Evolutionary conservation across 768 basidiomycete species (phyloP), one percentile per base, ranked within the genome.

Genomic region (Boletus rubropictus): DNA sequence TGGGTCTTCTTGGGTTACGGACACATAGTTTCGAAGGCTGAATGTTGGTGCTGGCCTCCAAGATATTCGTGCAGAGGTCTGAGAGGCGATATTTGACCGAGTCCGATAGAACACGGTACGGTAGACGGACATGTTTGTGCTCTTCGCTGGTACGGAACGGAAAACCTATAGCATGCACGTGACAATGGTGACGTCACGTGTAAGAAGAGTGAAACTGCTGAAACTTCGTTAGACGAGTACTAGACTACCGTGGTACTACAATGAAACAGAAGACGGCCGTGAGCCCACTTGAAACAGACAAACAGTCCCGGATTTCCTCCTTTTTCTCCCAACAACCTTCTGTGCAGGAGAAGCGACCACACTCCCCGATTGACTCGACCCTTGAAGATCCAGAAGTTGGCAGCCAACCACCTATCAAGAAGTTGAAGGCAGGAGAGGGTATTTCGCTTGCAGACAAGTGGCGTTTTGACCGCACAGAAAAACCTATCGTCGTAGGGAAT

Each of bases 281-380:
- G 20, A 20, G 8, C 1, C 27, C 15, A n/a, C 31, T 47, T 34
- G 48, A 24, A 15, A 17, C 54, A 42, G 46, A 42, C 17, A 50
- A 56, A 17, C 75, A 76, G 42, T 52, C 68, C 0, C 64, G 60
- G 3, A 72, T 77, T 12, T 77, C 76, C 2, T 59, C 64, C 0
- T 77, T 70, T 58, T 77, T 77, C 54, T 39, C 56, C 24, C 52
- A 55, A 18, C 50, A 58, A 25, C 25, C 55, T 39, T 44, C 54
- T 21, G 35, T 18, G 12, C 39, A 50, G 25, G 59, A 62, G 49
- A 73, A 71, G 48, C 64, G 73, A 28, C 46, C 36, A 42, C 37
- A n/a, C 17, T 39, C 52, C 5, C 28, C 71, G 15, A 77, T 84
- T 45, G 83, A 84, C 67, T 64, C 84, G 52, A 81, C 82, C 10